phyloP scores from a whole-genome alignment of 495 filamentous ascomycete species.

The Parathielavia appendiculata region DNA sequence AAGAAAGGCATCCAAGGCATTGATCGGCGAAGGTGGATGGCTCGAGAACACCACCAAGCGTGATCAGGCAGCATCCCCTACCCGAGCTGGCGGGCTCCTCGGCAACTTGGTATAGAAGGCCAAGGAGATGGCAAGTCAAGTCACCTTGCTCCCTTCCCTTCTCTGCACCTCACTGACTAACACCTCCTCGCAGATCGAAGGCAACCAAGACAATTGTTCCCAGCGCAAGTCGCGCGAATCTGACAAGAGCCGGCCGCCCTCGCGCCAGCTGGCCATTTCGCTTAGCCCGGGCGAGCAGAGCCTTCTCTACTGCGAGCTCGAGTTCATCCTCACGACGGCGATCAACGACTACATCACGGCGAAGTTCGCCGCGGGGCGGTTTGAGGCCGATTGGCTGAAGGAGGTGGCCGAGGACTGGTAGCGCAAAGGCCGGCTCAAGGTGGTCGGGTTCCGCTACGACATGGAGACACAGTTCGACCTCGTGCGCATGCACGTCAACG shows the following conservation, averaged over 20 bases:
- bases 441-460: conserved; percentile 45
- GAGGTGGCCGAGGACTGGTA: conserved; percentile 37
- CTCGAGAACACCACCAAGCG: conserved; percentile 38
- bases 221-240: conserved; percentile 27
- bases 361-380: conserved; percentile 38
- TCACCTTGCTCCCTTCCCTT: background rate
- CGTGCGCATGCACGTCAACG: conserved; percentile 33
- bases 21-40: conserved; percentile 46
- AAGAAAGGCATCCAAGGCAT: conserved; percentile 33
- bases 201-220: conserved; percentile 23
- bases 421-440: conserved; percentile 39
- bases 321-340: conserved; percentile 33
- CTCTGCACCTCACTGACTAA: conserved; percentile 3
- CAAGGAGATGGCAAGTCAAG: conserved; percentile 38
- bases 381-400: conserved; percentile 33
- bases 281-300: conserved; percentile 43
- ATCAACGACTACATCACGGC: conserved; percentile 37
- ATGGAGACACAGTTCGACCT: conserved; percentile 47
- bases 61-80: conserved; percentile 18
- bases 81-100: conserved; percentile 32
- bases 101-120: conserved; percentile 39
- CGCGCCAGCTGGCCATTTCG: conserved; percentile 32
- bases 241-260: conserved; percentile 19
- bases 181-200: conserved; percentile 24
- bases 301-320: conserved; percentile 44